These are phyloP conservation scores for Podospora fimiseda DNA, from an alignment of 495 filamentous ascomycete species.

Conservation along the genomic window DNA sequence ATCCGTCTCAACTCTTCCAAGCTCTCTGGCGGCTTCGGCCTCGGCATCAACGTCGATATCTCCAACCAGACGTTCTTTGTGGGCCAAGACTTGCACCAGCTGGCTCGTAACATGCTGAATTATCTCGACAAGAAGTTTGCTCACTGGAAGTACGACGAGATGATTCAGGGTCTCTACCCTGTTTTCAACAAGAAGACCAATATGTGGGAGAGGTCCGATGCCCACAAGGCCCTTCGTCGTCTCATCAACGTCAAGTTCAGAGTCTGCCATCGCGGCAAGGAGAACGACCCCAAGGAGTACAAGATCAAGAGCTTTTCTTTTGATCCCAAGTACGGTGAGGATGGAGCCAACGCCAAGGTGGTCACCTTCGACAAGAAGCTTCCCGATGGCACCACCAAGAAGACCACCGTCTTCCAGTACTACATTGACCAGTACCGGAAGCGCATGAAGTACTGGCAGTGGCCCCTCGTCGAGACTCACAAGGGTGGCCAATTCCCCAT, in stretches of 20 bases:
- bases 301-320: conserved; percentile 55
- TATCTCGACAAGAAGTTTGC: conserved; percentile 8
- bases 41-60: conserved; percentile 78
- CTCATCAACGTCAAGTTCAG: conserved; percentile 61
- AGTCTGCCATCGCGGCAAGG: conserved; percentile 52
- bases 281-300: conserved; percentile 44
- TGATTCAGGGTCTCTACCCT: conserved; percentile 16
- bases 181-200: conserved; percentile 3
- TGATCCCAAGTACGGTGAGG: conserved; percentile 18
- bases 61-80: conserved; percentile 73
- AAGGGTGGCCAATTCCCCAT: conserved; percentile 65
- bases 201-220: conserved; percentile 24
- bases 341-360: conserved; percentile 47
- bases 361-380: conserved; percentile 54
- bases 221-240: conserved; percentile 47
- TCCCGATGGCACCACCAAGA: conserved; percentile 36
- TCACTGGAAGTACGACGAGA: conserved; percentile 9
- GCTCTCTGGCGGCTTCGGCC: conserved; percentile 41
- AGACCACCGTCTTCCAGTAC: conserved; percentile 57
- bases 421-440: conserved; percentile 61
- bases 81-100: conserved; percentile 28
- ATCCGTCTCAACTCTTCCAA: conserved; percentile 55
- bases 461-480: conserved; percentile 68
- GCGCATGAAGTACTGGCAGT: conserved; percentile 38
- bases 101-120: conserved; percentile 21